Conservation (phyloP, 2,329 filamentous ascomycete genomes). For the Trichophyton schoenleinii region DNA sequence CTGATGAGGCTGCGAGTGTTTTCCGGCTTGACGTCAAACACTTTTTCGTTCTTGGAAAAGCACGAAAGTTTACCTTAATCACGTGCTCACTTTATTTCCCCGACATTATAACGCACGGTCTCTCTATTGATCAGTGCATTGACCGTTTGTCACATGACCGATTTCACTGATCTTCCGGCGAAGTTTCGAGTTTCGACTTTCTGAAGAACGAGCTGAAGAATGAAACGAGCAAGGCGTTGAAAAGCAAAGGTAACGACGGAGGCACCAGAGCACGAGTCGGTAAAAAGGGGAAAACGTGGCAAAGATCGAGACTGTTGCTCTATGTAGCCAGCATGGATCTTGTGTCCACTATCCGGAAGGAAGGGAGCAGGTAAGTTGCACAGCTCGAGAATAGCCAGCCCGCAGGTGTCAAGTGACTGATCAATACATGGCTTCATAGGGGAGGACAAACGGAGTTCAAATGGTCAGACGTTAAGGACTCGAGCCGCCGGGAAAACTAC, state of each 20-base stretch:
- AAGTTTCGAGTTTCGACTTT: neutral
- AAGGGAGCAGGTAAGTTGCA: slow-evolving; percentile 52
- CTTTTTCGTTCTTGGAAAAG: neutral
- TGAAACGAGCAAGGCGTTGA: neutral
- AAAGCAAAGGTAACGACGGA: neutral
- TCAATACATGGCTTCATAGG: slow-evolving; percentile 29
- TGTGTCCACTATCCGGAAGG: slow-evolving; percentile 83
- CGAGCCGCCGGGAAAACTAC: slow-evolving; percentile 76
- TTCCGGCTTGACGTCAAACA: neutral
- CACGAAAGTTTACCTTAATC: neutral
- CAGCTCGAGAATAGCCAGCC: neutral
- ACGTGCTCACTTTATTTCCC: slow-evolving; percentile 2
- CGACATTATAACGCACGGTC: neutral
- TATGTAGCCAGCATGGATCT: slow-evolving; percentile 60
- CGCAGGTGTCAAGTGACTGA: slow-evolving; percentile 6
- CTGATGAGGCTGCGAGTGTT: neutral
- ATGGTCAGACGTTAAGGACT: slow-evolving; percentile 87
- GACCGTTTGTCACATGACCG: neutral
- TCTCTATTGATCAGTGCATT: neutral
- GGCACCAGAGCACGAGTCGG: no score
- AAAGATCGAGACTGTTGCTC: neutral
- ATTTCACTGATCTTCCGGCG: neutral
- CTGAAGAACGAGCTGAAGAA: neutral
- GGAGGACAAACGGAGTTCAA: slow-evolving; percentile 86
- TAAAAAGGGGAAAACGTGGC: no score